phyloP scores from a whole-genome alignment of 257 asterid species.

The Nicotiana attenuata region DNA sequence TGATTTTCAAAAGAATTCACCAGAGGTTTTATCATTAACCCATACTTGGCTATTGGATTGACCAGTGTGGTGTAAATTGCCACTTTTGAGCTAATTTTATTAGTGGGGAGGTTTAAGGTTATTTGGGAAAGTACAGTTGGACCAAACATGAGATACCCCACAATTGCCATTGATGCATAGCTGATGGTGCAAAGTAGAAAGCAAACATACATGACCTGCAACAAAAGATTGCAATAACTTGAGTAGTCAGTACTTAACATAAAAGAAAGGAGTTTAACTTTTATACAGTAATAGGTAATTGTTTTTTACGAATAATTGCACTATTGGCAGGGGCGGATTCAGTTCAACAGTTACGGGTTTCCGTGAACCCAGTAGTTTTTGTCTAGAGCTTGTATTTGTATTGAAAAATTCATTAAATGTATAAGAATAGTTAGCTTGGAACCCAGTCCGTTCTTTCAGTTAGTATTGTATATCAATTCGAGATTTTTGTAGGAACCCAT shows the following conservation, averaged over 20 bases:
- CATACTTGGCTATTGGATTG: slow-evolving; percentile 77
- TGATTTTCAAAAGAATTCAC: slow-evolving; percentile 45
- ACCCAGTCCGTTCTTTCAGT: too few relatives aligned
- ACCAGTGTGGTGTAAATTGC: slow-evolving; percentile 81
- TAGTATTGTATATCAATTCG: too few relatives aligned
- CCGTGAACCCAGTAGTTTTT: too few relatives aligned
- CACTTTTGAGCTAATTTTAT: slow-evolving; percentile 50
- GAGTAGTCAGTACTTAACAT: background rate
- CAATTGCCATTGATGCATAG: slow-evolving; percentile 68
- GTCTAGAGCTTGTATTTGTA: too few relatives aligned
- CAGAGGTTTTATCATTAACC: slow-evolving; percentile 70
- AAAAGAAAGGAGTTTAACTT: background rate
- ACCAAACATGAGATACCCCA: slow-evolving; percentile 85
- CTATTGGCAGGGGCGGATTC: too few relatives aligned
- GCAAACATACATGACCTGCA: slow-evolving; percentile 72
- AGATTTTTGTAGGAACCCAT: too few relatives aligned
- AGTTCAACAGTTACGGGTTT: too few relatives aligned
- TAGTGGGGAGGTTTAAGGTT: slow-evolving; percentile 61
- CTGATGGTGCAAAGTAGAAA: slow-evolving; percentile 56
- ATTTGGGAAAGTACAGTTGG: slow-evolving; percentile 54
- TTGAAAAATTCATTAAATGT: too few relatives aligned
- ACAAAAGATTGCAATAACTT: background rate
- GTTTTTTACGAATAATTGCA: too few relatives aligned
- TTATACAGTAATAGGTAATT: background rate
- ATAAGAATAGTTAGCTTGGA: too few relatives aligned